Percentiles rank a stretch among this genome's conserved stretches.
Conservation (phyloP, 2,329 filamentous ascomycete species). For the Epichloe festucae region DNA sequence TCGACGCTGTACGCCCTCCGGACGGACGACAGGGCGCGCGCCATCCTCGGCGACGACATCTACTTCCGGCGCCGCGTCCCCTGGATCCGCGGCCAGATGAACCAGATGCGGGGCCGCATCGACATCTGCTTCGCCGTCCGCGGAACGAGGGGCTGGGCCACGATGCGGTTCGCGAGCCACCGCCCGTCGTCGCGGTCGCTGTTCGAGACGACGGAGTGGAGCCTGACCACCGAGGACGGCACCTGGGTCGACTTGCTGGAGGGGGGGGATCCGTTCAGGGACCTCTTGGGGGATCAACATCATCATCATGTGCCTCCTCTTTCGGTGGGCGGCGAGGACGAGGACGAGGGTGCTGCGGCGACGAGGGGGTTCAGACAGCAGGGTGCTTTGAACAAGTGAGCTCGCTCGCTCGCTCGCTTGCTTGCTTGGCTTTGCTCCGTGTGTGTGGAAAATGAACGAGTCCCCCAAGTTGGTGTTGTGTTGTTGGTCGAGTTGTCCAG, state of each 20-base stretch:
- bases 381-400: constrained; percentile 21
- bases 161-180: constrained; percentile 70
- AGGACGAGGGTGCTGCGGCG: constrained; percentile 16
- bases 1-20: constrained; percentile 86
- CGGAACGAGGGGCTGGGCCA: constrained; percentile 56
- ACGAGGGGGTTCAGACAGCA: constrained; percentile 39
- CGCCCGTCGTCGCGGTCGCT: constrained; percentile 45
- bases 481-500: too few species aligned
- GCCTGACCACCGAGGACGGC: constrained; percentile 53
- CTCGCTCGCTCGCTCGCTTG: not conserved
- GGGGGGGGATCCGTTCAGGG: constrained; percentile 52
- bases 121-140: constrained; percentile 79
- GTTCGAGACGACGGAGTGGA: constrained; percentile 90
- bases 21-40: constrained; percentile 61
- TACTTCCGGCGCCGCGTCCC: constrained; percentile 69
- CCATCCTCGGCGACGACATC: constrained; percentile 73
- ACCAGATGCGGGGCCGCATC: constrained; percentile 84
- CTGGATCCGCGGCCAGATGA: constrained; percentile 78
- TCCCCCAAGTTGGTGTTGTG: too few species aligned
- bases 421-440: not conserved
- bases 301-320: constrained; percentile 18
- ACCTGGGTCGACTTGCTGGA: constrained; percentile 59
- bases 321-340: constrained; percentile 19
- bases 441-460: not conserved
- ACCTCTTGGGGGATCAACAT: constrained; percentile 22